phyloP scores from a whole-genome alignment of 2,329 filamentous ascomycete genomes.

The Diaporthe caulivora region DNA sequence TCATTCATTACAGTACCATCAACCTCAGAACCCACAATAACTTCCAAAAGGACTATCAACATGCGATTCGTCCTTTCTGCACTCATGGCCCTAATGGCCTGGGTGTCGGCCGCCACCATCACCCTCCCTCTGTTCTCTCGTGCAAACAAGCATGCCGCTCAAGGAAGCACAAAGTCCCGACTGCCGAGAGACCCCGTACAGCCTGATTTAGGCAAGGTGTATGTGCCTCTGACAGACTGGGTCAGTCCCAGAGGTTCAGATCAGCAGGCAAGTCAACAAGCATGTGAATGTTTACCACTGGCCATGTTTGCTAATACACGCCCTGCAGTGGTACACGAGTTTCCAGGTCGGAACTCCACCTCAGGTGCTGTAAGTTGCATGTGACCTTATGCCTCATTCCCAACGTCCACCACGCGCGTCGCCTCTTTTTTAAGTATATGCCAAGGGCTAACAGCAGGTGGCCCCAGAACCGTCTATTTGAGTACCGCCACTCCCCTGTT shows the following conservation, averaged over 20 bases:
- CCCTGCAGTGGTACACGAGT: conserved; percentile 40
- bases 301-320: background rate
- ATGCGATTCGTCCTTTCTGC: background rate
- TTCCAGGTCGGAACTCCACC: conserved; percentile 40
- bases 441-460: background rate
- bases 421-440: no score
- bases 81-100: background rate
- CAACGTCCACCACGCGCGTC: background rate
- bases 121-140: conserved; percentile 29
- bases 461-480: conserved; percentile 46
- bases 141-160: background rate
- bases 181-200: background rate
- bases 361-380: conserved; percentile 48
- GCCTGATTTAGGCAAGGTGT: background rate
- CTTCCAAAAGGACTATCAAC: background rate
- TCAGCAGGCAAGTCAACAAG: conserved; percentile 22
- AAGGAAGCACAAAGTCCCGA: background rate
- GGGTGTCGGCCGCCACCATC: conserved; percentile 19
- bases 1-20: background rate
- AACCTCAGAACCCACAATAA: background rate
- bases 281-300: rapidly evolving
- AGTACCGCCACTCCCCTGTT: conserved; percentile 48
- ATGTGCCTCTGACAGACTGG: conserved; percentile 38
- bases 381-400: no score
- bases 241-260: conserved; percentile 31